Evolutionary conservation across 148 eudicot species (phyloP).

Genomic region (Rhododendron ovatum): DNA sequence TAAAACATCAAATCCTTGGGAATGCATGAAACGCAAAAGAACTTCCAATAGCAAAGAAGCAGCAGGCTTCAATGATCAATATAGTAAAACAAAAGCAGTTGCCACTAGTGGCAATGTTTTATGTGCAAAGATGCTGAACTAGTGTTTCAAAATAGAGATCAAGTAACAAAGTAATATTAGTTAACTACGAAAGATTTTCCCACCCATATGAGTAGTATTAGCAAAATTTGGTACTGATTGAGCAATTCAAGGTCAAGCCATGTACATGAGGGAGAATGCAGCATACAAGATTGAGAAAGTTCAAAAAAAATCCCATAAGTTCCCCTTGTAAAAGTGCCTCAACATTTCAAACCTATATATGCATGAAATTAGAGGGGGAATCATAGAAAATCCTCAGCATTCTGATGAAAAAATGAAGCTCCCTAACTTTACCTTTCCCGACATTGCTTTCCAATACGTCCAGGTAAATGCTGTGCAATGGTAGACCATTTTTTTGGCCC

Average conservation of each 20-base stretch:
- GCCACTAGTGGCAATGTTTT: background rate
- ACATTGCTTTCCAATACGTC: constrained; percentile 96
- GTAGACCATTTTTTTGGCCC: constrained; percentile 97
- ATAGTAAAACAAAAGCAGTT: constrained; percentile 3
- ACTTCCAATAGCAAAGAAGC: background rate
- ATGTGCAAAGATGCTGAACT: background rate
- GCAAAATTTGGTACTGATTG: background rate
- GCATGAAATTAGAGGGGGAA: background rate
- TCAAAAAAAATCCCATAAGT: background rate
- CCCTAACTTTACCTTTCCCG: constrained; percentile 66
- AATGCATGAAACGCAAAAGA: background rate
- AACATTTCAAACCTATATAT: background rate
- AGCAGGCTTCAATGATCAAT: background rate
- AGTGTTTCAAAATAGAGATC: background rate
- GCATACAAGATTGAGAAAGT: background rate
- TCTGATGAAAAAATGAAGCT: background rate
- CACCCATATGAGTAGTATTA: background rate
- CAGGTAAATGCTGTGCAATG: constrained; percentile 84
- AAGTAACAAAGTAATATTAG: background rate
- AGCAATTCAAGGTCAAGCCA: background rate
- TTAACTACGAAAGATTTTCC: background rate
- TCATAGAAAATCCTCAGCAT: background rate
- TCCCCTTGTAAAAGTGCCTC: background rate
- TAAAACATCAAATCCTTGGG: background rate
- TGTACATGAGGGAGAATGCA: background rate